Evolutionary conservation across 2,329 filamentous ascomycete species (phyloP), one percentile per base, ranked within the genome.

Genomic region (Nigrospora oryzae): DNA sequence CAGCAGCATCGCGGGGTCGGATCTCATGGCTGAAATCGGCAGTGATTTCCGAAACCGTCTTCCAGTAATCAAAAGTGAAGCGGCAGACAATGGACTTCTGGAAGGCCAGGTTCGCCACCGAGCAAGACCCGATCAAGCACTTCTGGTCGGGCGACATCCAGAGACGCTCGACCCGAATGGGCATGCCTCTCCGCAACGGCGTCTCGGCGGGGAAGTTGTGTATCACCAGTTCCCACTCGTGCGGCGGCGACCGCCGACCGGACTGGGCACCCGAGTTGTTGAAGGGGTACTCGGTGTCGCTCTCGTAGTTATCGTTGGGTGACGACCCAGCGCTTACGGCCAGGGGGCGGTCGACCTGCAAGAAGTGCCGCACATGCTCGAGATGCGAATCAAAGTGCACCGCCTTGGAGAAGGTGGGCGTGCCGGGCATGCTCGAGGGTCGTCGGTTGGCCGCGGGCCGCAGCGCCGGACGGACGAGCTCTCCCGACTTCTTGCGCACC

Each of bases 331-430:
- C 90, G 63, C 91, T 97, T 61, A 98, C 93, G 41, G 93, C 93
- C n/a, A 95, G 82, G 2, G 93, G 93, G 46, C 88, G 81, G 60
- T 98, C 93, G 7, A 96, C 84, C 61, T 96, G 89, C 17, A 96
- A 72, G 64, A 98, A 98, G 62, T 97, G 93, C 31, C 93, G 81
- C 35, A 97, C 91, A 56, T 97, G 91, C 67, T 97, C 93, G 35
- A 97, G 80, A 59, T 95, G 88, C 23, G 91, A 88, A 66, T 97
- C 93, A 61, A 98, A 98, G 66, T 98, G 93, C n/a, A 98, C 93
- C 12, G 87, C 89, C 65, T 98, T 98, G 54, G 85, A 86, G 61
- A 91, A 97, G 10, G 91, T 93, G 0, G 93, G 93, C 0, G 93
- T 98, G 44, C 93, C 93, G 10, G 93, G 93, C 88, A 97, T 95